Base-by-base conservation (phyloP, 129 eudicot species). In the Escallonia rubra region DNA sequence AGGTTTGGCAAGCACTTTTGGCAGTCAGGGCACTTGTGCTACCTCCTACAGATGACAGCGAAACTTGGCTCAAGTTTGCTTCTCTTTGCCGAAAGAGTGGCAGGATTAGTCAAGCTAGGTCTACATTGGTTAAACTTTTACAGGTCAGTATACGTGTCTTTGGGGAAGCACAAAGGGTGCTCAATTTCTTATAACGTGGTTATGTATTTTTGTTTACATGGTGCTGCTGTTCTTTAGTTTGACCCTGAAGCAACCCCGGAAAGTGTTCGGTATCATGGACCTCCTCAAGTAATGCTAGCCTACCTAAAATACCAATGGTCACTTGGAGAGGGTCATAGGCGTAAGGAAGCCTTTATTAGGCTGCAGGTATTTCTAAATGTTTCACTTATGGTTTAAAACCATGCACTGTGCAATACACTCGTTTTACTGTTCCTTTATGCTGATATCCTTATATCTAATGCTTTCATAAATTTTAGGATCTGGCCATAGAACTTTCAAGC, bases 1-100 rank as follows among this genome's bases (percentile, higher is more conserved):
- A 93, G 99, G 99, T 94, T 67, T 94, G 99, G 99, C 99, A 94
- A 89, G 99, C 95, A 68, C 76, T 94, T 66, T 85, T 94, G 81
- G 81, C 64, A 38, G 99, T 94, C 65, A 86, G 99, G 83, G 87
- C 96, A 8, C 95, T 94, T 51, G 99, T 94, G 48, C 72, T 94
- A 48, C 99, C 99, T 57, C 99, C 97, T 48, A 80, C 95, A 64
- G 99, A 94, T 67, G 99, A 94, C 62, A 79, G 77, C 53, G 99
- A 89, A 76, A 94, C 93, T 64, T 94, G 99, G 99, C 77, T 89
- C 70, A 89, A 94, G 69, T 94, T 94, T 82, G 91, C 90, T 51
- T 86, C 93, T 23, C 90, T 94, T 56, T 94, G 99, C 78, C 85
- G 99, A 59, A 89, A 89, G 73, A 89, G 82, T 87, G 97, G 99